Evolutionary conservation across 805 yeast species (phyloP), one percentile per base, ranked within the genome.

Genomic region (Candida sithepensis): DNA sequence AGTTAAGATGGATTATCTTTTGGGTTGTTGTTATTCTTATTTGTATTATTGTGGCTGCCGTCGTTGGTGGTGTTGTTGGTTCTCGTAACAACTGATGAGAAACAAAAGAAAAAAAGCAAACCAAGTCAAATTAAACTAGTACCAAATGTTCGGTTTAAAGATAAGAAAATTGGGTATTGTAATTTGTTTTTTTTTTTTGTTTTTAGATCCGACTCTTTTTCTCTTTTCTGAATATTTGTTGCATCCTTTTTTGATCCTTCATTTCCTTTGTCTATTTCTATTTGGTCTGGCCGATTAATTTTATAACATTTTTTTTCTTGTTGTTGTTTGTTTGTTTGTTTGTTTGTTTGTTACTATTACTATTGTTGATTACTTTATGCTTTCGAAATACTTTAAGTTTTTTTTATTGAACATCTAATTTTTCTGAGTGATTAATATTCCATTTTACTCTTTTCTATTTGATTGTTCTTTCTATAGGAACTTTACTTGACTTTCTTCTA

Each of bases 1-100:
- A 74, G 68, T 89, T 89, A 84, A 90, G 81, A 75, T 79, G 88
- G 75, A 87, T 94, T 82, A 86, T 96, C 66, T 74, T 80, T 63
- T 71, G 84, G 70, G 82, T 88, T 64, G 64, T 74, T 59, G 69
- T 79, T 53, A 60, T 82, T 45, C 74, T 86, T 56, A 66, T 85
- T 49, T 72, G 78, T 53, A 79, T 85, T 49, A 73, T 88, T 60
- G 84, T 86, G 39, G 81, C 82, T 54, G 82, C 80, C 46, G 78
- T 84, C 58, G 90, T 88, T 63, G 85, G 78, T 50, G 76, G 74
- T 68, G 78, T 78, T 52, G 67, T 65, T 50, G 70, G 70, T 43
- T 41, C 47, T 37, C 36, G 43, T 20, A 37, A 43, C 39, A 42
- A 38, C 28, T 43, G 13, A 26, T n/a, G 24, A 41, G 30, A 8